Evolutionary conservation across 495 filamentous ascomycete genomes (phyloP).

Genomic region (Penicillium coffeae): DNA sequence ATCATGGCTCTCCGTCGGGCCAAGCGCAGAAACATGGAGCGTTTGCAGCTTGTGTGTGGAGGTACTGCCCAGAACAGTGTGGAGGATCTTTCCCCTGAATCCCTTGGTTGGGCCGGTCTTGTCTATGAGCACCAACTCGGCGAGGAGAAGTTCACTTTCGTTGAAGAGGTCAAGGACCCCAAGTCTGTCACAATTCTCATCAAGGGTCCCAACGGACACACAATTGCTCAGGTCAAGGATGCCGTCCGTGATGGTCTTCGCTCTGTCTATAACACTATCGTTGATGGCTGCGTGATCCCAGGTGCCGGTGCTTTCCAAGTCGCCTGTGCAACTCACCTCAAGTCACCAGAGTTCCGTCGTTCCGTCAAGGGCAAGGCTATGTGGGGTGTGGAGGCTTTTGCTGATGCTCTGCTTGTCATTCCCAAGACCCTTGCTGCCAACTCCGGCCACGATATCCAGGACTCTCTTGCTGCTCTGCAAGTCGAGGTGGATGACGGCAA

Average conservation of each 20-base stretch:
- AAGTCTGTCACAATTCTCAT: conserved; percentile 98
- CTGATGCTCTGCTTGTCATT: conserved; percentile 88
- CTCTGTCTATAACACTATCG: conserved; percentile 98
- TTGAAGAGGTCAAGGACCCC: conserved; percentile 97
- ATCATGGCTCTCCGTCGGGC: conserved; percentile 91
- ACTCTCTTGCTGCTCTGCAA: conserved; percentile 77
- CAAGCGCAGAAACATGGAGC: conserved; percentile 98
- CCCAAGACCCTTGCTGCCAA: conserved; percentile 97
- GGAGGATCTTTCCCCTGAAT: conserved; percentile 82
- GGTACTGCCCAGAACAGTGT: conserved; percentile 92
- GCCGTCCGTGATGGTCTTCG: conserved; percentile 94
- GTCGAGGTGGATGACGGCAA: conserved; percentile 85
- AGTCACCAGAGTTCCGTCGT: conserved; percentile 75
- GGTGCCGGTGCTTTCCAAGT: conserved; percentile 96
- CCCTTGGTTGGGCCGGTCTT: conserved; percentile 92
- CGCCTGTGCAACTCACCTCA: conserved; percentile 84
- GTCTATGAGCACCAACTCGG: conserved; percentile 98
- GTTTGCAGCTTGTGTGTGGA: conserved; percentile 89
- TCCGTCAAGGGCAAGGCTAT: conserved; percentile 95
- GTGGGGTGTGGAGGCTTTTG: conserved; percentile 89
- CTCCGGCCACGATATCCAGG: conserved; percentile 93
- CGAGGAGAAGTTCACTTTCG: conserved; percentile 98
- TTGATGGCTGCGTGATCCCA: conserved; percentile 90
- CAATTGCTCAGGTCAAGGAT: conserved; percentile 92
- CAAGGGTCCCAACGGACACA: conserved; percentile 95